Evolutionary conservation across 176 grass and related monocot species (phyloP).

Genomic region (Raddia distichophylla): DNA sequence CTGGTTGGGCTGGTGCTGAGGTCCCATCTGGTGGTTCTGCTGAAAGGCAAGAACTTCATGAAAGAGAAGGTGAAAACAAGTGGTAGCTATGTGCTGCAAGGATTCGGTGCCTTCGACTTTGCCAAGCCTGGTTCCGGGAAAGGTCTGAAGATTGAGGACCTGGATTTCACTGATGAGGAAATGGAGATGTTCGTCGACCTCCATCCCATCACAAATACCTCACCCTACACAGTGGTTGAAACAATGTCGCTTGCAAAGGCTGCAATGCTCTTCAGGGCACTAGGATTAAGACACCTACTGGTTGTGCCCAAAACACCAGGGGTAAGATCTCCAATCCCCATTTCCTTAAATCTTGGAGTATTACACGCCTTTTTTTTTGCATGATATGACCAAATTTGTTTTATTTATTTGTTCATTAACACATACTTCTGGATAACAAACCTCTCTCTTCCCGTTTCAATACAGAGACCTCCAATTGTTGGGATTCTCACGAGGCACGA

Average conservation of each 20-base stretch:
- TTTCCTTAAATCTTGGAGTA: not conserved
- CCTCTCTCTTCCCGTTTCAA: constrained; percentile 33
- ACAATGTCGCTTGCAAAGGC: constrained; percentile 94
- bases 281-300: constrained; percentile 78
- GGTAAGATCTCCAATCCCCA: constrained; percentile 51
- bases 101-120: constrained; percentile 72
- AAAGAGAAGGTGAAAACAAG: constrained; percentile 63
- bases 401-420: not conserved
- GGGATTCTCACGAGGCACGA: constrained; percentile 96
- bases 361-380: not conserved
- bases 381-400: not conserved
- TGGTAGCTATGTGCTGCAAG: constrained; percentile 47
- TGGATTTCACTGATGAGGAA: constrained; percentile 76
- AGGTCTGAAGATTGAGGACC: constrained; percentile 77
- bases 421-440: not conserved
- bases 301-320: constrained; percentile 91
- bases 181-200: constrained; percentile 94
- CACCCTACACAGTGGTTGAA: constrained; percentile 89
- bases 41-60: constrained; percentile 69
- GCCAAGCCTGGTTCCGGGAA: constrained; percentile 84
- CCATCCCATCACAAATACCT: constrained; percentile 81
- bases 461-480: constrained; percentile 89
- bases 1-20: constrained; percentile 80
- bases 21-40: constrained; percentile 77
- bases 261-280: constrained; percentile 72